These are phyloP conservation scores for Oryza meyeriana DNA, from an alignment of 176 grass and related monocot genomes.

Conservation along the genomic window DNA sequence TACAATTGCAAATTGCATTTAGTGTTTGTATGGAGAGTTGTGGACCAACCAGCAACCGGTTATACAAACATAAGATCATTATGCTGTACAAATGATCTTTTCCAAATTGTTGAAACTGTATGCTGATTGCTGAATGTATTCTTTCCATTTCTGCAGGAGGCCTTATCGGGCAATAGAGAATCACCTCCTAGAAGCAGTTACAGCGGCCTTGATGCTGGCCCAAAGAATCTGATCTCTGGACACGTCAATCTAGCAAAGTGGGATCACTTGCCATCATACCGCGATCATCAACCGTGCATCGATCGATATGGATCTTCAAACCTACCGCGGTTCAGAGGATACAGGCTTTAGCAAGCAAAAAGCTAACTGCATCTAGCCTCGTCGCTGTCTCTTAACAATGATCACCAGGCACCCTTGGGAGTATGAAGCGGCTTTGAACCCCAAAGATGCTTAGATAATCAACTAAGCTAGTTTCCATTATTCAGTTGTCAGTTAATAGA, in stretches of 20 bases:
- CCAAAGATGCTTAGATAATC: not conserved
- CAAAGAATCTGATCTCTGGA: not conserved
- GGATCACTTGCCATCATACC: not conserved
- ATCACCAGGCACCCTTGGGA: not conserved
- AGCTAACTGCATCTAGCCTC: not conserved
- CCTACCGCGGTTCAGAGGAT: not conserved
- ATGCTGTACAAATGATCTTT: not conserved
- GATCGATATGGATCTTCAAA: not conserved
- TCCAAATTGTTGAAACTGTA: not conserved
- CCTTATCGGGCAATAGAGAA: not conserved
- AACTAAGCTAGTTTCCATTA: not conserved
- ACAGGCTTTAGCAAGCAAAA: not conserved
- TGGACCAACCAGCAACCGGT: not conserved
- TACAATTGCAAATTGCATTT: not conserved
- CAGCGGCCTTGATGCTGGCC: not conserved
- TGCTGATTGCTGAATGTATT: not conserved
- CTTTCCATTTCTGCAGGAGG: slow-evolving; percentile 2
- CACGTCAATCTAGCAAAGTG: not conserved
- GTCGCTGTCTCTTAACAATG: not conserved
- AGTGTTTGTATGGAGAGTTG: not conserved
- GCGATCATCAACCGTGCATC: not conserved
- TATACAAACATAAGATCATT: not conserved
- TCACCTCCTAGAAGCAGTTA: not conserved
- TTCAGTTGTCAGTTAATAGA: not conserved
- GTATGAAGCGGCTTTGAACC: not conserved